Percentiles rank a stretch among this genome's conserved stretches.
Conservation (phyloP, 2,329 filamentous ascomycete species). For the Fusarium mundagurra region DNA sequence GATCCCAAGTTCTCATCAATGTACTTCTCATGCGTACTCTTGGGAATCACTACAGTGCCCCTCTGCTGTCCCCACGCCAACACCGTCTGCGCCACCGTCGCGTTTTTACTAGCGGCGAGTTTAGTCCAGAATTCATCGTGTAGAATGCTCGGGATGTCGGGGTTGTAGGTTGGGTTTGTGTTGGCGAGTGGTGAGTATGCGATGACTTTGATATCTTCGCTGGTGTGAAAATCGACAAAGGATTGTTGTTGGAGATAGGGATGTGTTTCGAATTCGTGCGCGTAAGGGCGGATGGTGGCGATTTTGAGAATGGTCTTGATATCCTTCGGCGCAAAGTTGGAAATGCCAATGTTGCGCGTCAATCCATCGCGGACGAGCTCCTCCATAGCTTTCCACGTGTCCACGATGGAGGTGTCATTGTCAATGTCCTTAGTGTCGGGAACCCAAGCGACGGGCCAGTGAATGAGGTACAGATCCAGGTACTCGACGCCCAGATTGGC, state of each 20-base stretch:
- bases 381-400: slow-evolving; percentile 48
- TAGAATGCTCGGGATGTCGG: slow-evolving; percentile 28
- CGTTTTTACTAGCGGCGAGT: slow-evolving; percentile 32
- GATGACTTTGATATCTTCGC: slow-evolving; percentile 43
- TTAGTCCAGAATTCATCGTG: slow-evolving; percentile 32
- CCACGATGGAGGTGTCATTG: slow-evolving; percentile 34
- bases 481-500: slow-evolving; percentile 46
- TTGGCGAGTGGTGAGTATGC: slow-evolving; percentile 38
- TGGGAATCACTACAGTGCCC: slow-evolving; percentile 33
- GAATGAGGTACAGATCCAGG: slow-evolving; percentile 47
- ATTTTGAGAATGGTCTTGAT: slow-evolving; percentile 55
- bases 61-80: slow-evolving; percentile 38
- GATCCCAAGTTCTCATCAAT: slow-evolving; percentile 36
- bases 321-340: slow-evolving; percentile 64
- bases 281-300: slow-evolving; percentile 43
- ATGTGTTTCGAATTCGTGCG: slow-evolving; percentile 61
- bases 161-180: slow-evolving; percentile 36
- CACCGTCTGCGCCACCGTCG: slow-evolving; percentile 34
- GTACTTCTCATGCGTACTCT: slow-evolving; percentile 31
- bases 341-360: slow-evolving; percentile 57
- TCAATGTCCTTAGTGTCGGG: slow-evolving; percentile 32
- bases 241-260: slow-evolving; percentile 61
- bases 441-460: slow-evolving; percentile 42
- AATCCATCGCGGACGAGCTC: slow-evolving; percentile 35
- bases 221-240: slow-evolving; percentile 41